Base-by-base conservation (phyloP, 257 asterid species). In the Verbascum thapsus region DNA sequence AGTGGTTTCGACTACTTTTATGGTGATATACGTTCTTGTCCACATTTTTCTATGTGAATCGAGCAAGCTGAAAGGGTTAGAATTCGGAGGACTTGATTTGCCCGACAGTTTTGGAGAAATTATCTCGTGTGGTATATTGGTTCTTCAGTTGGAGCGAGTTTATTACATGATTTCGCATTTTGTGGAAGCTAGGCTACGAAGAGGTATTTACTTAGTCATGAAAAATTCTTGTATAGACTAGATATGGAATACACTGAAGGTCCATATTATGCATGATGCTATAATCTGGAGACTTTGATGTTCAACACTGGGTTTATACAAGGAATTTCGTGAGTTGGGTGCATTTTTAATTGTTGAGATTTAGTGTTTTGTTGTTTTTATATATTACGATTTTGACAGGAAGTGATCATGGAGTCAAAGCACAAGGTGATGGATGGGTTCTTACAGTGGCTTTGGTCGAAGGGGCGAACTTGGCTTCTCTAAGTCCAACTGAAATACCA, bases 371-470 rank as follows among this genome's bases (percentile, higher is more conserved):
- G 19, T 1, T 13, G 3, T 48, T 41, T 48, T 2, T 26, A 26
- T 35, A 6, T 37, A 20, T 35, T 58, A 3, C 35, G 47, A 53
- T 53, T 19, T 74, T 49, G 23, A 18, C 80, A 91, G 98, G 94
- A 71, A 85, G 83, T 58, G 96, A 88, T 74, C 88, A 79, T 74
- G 94, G 96, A 68, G 75, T 88, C 61, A 86, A 80, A 83, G 95
- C 91, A 42, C 88, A 83, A 44, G 96, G 96, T 48, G 97, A 86
- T 57, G 98, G 96, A 77, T 91, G 98, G 98, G 81, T 86, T 64
- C 92, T 91, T 38, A 88, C 98, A 4, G 83, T 85, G 23, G 96
- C 95, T 45, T 77, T 91, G 71, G 75, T 91, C 4, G 96, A 88
- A 79, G 96, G 87, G 51, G 67, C 55, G 3, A 85, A 79, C 78